A percentile compares a stretch with the other conserved stretches of the same genome.
These are phyloP conservation scores for Aspergillus hancockii DNA, from an alignment of 495 filamentous ascomycete species.

Conservation along the genomic window DNA sequence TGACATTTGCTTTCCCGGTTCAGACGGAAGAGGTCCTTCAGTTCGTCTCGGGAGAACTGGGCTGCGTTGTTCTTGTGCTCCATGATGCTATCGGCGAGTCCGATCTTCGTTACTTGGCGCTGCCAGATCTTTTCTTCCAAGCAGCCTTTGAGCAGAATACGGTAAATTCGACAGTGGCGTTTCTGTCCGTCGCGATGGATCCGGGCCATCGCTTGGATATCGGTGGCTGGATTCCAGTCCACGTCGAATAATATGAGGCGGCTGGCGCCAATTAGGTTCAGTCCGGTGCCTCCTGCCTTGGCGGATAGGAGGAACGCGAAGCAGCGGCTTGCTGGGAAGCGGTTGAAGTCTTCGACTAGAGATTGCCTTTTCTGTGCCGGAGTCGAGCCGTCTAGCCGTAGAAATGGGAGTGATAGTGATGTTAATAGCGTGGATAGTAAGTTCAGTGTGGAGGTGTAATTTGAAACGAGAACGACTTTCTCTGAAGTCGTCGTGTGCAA, in stretches of 20 bases:
- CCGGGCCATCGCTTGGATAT: conserved; percentile 83
- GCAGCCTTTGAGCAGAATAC: conserved; percentile 69
- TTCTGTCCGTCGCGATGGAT: conserved; percentile 82
- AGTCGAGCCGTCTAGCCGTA: conserved; percentile 74
- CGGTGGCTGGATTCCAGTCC: conserved; percentile 83
- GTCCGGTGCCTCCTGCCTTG: conserved; percentile 72
- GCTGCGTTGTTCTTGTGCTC: conserved; percentile 59
- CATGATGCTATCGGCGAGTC: conserved; percentile 67
- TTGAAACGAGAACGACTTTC: conserved; percentile 80
- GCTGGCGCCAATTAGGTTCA: conserved; percentile 79
- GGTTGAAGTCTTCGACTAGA: conserved; percentile 78
- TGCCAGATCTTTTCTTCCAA: conserved; percentile 86
- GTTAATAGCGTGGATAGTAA: conserved; percentile 65
- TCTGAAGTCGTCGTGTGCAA: conserved; percentile 63
- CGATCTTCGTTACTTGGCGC: conserved; percentile 75
- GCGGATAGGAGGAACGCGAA: conserved; percentile 83
- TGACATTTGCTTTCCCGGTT: conserved; percentile 56
- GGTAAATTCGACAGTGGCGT: conserved; percentile 69
- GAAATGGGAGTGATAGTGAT: conserved; percentile 62
- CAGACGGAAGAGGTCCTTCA: conserved; percentile 71
- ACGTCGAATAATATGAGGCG: conserved; percentile 77
- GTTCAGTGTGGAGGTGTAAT: conserved; percentile 78
- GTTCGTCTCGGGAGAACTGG: conserved; percentile 67
- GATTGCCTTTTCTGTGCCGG: conserved; percentile 68
- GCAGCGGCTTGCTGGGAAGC: conserved; percentile 49